Evolutionary conservation across 129 eudicot genomes (phyloP).

Genomic region (Helianthus tuberosus): DNA sequence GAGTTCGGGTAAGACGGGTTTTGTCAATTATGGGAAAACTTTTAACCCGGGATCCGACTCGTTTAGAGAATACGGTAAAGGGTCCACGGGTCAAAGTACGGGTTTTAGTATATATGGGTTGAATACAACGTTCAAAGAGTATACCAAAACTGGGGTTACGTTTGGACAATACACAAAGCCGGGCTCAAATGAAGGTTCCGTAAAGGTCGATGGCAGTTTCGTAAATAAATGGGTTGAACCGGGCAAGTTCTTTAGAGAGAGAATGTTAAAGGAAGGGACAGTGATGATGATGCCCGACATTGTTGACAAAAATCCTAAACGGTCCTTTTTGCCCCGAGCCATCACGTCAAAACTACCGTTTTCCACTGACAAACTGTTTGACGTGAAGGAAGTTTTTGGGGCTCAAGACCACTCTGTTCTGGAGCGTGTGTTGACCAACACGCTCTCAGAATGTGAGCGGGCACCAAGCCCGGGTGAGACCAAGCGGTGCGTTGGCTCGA

Average conservation of each 20-base stretch:
- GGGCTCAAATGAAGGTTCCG: constrained; percentile 3
- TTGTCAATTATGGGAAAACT: constrained; percentile 69
- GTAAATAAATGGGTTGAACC: constrained; percentile 52
- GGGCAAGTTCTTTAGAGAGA: constrained; percentile 78
- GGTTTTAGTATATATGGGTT: constrained; percentile 64
- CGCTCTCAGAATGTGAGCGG: constrained; percentile 74
- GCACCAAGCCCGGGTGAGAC: constrained; percentile 77
- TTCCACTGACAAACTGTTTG: constrained; percentile 36
- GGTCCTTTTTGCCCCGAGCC: constrained; percentile 78
- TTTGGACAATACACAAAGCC: constrained; percentile 60
- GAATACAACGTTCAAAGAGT: constrained; percentile 67
- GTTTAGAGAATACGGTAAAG: constrained; percentile 73
- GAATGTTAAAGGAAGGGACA: constrained; percentile 63
- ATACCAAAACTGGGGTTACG: constrained; percentile 59
- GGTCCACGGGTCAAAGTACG: constrained; percentile 43
- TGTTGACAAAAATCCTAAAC: constrained; percentile 67
- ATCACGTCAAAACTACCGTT: constrained; percentile 74
- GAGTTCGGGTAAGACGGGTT: constrained; percentile 48
- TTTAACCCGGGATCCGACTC: constrained; percentile 64
- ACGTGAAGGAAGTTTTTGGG: constrained; percentile 46
- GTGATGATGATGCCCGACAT: constrained; percentile 83
- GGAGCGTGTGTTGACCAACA: constrained; percentile 45
- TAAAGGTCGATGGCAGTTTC: constrained; percentile 17
- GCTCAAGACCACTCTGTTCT: constrained; percentile 39
- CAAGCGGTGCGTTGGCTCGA: constrained; percentile 72